Evolutionary conservation across 768 basidiomycete species (phyloP).

Genomic region (Leucosporidium scottii): DNA sequence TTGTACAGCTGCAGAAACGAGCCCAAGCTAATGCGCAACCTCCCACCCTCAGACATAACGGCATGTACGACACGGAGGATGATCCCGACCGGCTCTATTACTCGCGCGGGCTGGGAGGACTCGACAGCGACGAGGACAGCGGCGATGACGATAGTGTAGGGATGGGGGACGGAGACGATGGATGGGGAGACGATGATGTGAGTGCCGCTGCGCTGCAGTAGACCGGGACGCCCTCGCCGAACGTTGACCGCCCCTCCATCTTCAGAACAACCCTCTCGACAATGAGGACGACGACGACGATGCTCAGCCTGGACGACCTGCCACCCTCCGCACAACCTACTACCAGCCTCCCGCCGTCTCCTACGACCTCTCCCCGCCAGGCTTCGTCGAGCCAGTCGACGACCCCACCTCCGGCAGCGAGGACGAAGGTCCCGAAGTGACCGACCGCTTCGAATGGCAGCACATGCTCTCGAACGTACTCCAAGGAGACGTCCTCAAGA

Average conservation of each 20-base stretch:
- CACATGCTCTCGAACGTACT: constrained; percentile 89
- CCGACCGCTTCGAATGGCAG: constrained; percentile 86
- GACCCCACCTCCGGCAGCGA: constrained; percentile 1
- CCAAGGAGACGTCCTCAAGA: constrained; percentile 85
- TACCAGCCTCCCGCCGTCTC: constrained; percentile 24
- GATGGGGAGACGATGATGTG: constrained; percentile 22
- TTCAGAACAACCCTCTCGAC: neutral
- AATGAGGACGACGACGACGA: constrained; percentile 18
- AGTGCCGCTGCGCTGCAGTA: neutral
- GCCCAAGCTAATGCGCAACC: too few species aligned
- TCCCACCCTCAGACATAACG: constrained; percentile 3
- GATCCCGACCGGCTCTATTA: constrained; percentile 81
- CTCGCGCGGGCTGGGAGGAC: constrained; percentile 61
- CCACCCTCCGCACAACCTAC: neutral
- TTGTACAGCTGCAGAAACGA: too few species aligned
- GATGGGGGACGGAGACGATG: constrained; percentile 14
- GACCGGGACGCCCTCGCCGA: neutral
- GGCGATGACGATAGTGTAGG: constrained; percentile 27
- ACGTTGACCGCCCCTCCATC: neutral
- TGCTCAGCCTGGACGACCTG: constrained; percentile 8
- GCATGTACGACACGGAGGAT: constrained; percentile 38
- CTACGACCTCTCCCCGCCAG: constrained; percentile 25
- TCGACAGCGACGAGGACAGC: constrained; percentile 43
- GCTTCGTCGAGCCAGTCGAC: constrained; percentile 2
- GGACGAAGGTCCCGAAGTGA: constrained; percentile 32